phyloP scores from a whole-genome alignment of 345 rosid species.

The Rhizophora mangle region DNA sequence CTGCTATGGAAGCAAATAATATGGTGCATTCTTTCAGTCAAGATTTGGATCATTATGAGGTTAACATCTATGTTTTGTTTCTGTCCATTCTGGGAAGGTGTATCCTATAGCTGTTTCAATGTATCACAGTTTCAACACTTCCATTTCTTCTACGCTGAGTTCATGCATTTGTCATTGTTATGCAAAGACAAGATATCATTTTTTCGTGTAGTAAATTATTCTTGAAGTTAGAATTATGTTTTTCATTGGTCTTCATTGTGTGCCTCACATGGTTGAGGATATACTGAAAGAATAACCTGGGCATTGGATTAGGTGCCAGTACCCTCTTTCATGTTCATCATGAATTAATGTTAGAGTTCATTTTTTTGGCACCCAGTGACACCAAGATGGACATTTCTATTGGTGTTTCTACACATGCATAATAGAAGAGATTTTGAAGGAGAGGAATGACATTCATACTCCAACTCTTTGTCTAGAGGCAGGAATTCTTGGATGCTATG shows the following conservation, averaged over 20 bases:
- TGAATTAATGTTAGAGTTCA: background rate
- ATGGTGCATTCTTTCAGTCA: conserved; percentile 33
- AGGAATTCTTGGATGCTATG: background rate
- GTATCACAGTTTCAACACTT: background rate
- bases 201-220: no score
- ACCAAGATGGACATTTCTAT: background rate
- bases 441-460: background rate
- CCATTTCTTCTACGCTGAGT: no score
- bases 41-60: conserved; percentile 65
- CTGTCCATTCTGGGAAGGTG: background rate
- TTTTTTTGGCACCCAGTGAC: background rate
- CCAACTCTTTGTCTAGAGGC: background rate
- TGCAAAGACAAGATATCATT: no score
- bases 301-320: background rate
- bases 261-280: background rate
- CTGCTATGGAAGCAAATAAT: conserved; percentile 40
- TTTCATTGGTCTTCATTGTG: no score
- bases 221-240: background rate
- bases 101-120: background rate
- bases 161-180: no score
- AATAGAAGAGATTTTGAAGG: no score
- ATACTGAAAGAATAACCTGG: background rate
- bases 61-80: conserved; percentile 17
- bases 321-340: background rate
- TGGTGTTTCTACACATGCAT: no score